These are phyloP conservation scores for Pleurotus tuber-regium DNA, from an alignment of 768 basidiomycete genomes.

Conservation along the genomic window DNA sequence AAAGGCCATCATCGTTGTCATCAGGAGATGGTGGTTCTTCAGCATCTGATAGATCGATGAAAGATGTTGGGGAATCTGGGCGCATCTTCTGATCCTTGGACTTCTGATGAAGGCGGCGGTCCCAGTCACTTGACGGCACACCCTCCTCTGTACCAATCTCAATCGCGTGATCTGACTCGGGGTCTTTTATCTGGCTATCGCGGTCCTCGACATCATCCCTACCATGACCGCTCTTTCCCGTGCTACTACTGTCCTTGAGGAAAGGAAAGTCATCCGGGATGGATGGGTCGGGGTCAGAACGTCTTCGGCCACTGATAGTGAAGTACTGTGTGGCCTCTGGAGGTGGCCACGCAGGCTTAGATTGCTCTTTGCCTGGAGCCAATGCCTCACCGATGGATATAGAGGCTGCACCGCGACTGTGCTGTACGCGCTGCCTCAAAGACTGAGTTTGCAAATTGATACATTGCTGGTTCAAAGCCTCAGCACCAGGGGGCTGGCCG, in stretches of 20 bases:
- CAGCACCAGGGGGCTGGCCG: conserved; percentile 59
- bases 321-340: conserved; percentile 26
- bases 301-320: conserved; percentile 38
- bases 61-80: conserved; percentile 42
- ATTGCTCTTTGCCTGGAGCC: conserved; percentile 11
- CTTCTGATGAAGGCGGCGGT: conserved; percentile 14
- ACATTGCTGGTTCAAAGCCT: conserved; percentile 31
- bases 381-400: conserved; percentile 19
- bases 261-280: conserved; percentile 45
- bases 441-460: conserved; percentile 10
- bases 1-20: conserved; percentile 17
- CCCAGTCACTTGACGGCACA: conserved; percentile 18
- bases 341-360: conserved; percentile 30
- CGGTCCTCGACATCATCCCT: conserved; percentile 19
- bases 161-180: conserved; percentile 6
- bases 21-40: conserved; percentile 33
- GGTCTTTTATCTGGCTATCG: conserved; percentile 16
- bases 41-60: conserved; percentile 72
- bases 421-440: conserved; percentile 1
- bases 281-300: conserved; percentile 57
- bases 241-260: conserved; percentile 19
- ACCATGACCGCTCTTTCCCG: background rate
- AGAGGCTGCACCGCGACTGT: conserved; percentile 19
- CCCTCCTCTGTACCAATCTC: conserved; percentile 11
- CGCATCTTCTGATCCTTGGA: conserved; percentile 12